These are phyloP conservation scores for Physaria fendleri DNA, from an alignment of 345 rosid species.

Conservation along the genomic window DNA sequence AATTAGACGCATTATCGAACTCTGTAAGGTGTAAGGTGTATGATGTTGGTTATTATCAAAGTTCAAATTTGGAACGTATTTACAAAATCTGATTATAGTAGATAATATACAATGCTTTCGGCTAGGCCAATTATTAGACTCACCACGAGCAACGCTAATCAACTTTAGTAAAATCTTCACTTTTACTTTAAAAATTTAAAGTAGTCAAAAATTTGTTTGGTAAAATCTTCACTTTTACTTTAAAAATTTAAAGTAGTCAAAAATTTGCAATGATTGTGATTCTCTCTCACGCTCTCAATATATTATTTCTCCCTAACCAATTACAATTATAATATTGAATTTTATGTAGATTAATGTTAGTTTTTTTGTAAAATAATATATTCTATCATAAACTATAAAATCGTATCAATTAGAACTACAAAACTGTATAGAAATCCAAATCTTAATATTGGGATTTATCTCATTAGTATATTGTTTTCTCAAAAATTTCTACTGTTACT, in stretches of 20 bases:
- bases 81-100: conserved; percentile 7
- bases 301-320: background rate
- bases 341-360: background rate
- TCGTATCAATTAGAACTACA: too few relatives aligned
- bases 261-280: background rate
- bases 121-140: conserved; percentile 28
- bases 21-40: background rate
- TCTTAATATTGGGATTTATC: too few relatives aligned
- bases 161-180: conserved; percentile 6
- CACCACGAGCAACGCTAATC: conserved; percentile 18
- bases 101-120: conserved; percentile 37
- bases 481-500: background rate
- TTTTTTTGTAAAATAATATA: too few relatives aligned
- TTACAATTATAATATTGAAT: background rate
- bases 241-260: background rate
- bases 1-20: background rate
- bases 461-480: too few relatives aligned
- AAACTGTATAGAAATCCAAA: too few relatives aligned
- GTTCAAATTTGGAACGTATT: conserved; percentile 8
- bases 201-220: too few relatives aligned
- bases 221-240: too few relatives aligned
- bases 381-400: too few relatives aligned
- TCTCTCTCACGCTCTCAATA: background rate
- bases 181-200: conserved; percentile 18
- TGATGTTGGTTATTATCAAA: background rate